These are phyloP conservation scores for Podospora appendiculata DNA, from an alignment of 495 filamentous ascomycete species.

Conservation along the genomic window DNA sequence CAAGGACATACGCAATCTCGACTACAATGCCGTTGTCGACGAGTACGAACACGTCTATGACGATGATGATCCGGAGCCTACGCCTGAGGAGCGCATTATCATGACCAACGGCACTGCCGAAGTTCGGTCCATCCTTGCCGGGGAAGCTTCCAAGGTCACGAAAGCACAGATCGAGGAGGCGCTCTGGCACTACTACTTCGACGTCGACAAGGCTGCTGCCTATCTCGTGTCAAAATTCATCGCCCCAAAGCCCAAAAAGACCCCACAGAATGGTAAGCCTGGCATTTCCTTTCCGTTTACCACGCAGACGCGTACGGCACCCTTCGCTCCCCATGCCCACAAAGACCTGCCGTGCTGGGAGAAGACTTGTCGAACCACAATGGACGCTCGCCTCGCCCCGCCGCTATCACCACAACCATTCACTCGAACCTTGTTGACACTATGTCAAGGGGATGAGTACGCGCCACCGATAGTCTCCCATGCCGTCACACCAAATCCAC, in stretches of 20 bases:
- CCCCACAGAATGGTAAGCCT: neutral
- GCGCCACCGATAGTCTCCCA: neutral
- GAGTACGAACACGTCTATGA: constrained; percentile 51
- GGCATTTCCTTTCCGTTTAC: neutral
- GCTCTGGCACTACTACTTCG: constrained; percentile 93
- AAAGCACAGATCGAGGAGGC: constrained; percentile 76
- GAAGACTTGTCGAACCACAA: neutral
- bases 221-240: constrained; percentile 62
- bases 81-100: constrained; percentile 49
- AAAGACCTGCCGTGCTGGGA: no score
- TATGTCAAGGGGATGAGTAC: constrained; percentile 9
- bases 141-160: constrained; percentile 44
- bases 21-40: constrained; percentile 53
- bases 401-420: neutral
- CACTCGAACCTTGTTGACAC: constrained; percentile 12
- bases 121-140: constrained; percentile 48
- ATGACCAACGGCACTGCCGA: constrained; percentile 48
- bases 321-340: no score
- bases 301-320: no score
- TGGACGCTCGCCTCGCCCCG: neutral
- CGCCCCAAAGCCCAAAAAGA: constrained; percentile 22
- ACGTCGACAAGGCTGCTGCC: constrained; percentile 72
- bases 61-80: constrained; percentile 45
- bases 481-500: neutral
- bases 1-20: constrained; percentile 50